These are phyloP conservation scores for Hypomontagnella monticulosa DNA, from an alignment of 495 filamentous ascomycete species.

Conservation along the genomic window DNA sequence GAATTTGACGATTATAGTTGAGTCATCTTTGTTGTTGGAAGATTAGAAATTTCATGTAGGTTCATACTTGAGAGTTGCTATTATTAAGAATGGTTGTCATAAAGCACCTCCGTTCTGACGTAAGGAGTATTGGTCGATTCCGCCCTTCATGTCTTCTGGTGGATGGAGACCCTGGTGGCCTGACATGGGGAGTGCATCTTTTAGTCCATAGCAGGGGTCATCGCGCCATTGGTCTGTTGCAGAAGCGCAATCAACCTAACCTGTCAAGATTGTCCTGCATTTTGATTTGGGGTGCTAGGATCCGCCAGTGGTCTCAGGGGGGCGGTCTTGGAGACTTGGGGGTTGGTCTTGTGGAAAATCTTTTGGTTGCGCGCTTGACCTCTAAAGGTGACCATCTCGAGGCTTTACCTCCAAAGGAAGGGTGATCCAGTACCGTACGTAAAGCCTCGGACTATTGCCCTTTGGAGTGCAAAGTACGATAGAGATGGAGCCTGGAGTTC, in stretches of 20 bases:
- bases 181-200: slow-evolving; percentile 35
- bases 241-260: slow-evolving; percentile 23
- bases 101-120: slow-evolving; percentile 35
- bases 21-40: slow-evolving; percentile 28
- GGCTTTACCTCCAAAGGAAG: slow-evolving; percentile 39
- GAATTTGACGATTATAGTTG: slow-evolving; percentile 13
- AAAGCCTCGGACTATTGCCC: slow-evolving; percentile 8
- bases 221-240: slow-evolving; percentile 28
- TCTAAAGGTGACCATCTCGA: slow-evolving; percentile 42
- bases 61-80: slow-evolving; percentile 18
- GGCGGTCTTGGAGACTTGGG: neutral
- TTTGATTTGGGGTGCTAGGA: slow-evolving; percentile 15
- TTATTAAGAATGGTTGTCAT: slow-evolving; percentile 22
- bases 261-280: slow-evolving; percentile 24
- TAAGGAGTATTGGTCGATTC: slow-evolving; percentile 29
- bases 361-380: slow-evolving; percentile 17
- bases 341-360: neutral
- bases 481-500: slow-evolving; percentile 13
- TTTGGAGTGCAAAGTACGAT: slow-evolving; percentile 10
- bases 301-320: slow-evolving; percentile 8
- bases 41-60: slow-evolving; percentile 2
- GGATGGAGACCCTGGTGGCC: slow-evolving; percentile 38
- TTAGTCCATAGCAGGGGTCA: slow-evolving; percentile 29
- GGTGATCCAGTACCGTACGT: slow-evolving; percentile 29
- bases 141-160: slow-evolving; percentile 41